Evolutionary conservation across 805 yeast genomes (phyloP), one percentile per base, ranked within the genome.

Genomic region (Starmerella vitae): DNA sequence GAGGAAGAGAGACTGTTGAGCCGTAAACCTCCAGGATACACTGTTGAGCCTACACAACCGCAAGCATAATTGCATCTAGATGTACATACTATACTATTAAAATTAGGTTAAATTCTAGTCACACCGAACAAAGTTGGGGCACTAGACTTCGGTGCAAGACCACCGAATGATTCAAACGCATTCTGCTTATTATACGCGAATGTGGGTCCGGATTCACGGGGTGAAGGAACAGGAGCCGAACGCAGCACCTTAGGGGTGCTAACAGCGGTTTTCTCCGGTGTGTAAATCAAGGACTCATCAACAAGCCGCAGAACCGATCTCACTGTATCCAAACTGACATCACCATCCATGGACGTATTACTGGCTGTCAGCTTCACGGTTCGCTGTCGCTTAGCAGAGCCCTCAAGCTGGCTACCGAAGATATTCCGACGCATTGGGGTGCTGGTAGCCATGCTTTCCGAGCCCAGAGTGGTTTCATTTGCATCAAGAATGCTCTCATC

Each of bases 1-100:
- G 58, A 60, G 14, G 68, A 80, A 53, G 62, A 58, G 44, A 45
- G 56, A 20, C 43, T 40, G n/a, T 39, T 57, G 27, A 42, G 57
- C 21, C 43, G 58, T 7, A 50, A 51, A 19, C 59, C 57, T 15
- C 39, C 47, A 19, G 61, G 62, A 8, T 58, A 48, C 45, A 42
- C 55, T n/a, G 57, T 57, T 4, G 57, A 43, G 17, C 14, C 30
- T 27, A 7, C 30, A 6, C 14, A 27, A 14, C 7, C 10, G 17
- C 13, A 24, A 27, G 21, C 17, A 27, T 27, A 27, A 27, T 12
- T 17, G 7, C 7, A 27, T 12, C 20, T 15, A 13, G 25, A 4
- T 34, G 37, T 34, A 34, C 30, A 34, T 34, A 34, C 13, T 9
- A 9, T 15, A 26, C 25, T 25, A 17, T 7, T 12, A 33, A 13